Conservation (phyloP, 129 eudicot species). For the Ambrosia trifida region DNA sequence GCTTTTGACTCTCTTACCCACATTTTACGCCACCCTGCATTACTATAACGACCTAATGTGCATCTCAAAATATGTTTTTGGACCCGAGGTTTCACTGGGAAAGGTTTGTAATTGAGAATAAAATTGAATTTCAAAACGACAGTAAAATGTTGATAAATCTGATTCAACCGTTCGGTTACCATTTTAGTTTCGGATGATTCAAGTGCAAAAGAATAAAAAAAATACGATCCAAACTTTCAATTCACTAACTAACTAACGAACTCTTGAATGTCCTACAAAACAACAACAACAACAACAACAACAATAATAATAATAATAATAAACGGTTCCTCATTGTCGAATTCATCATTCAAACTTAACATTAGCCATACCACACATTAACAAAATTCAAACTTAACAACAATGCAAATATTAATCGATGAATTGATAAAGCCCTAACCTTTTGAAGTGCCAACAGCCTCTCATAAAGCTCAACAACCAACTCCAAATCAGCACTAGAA, state of each 20-base stretch:
- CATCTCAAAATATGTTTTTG: too few relatives aligned
- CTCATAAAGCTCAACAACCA: constrained; percentile 73
- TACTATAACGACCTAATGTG: too few relatives aligned
- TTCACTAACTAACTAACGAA: neutral
- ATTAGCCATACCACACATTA: neutral
- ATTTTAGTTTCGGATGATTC: neutral
- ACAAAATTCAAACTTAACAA: neutral
- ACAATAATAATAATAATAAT: too few relatives aligned
- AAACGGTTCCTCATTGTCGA: neutral
- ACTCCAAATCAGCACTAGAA: constrained; percentile 73
- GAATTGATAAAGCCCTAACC: constrained; percentile 57
- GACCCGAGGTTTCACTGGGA: too few relatives aligned
- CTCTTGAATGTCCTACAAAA: neutral
- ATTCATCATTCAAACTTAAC: neutral
- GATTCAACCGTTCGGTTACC: neutral
- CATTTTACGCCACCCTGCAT: too few relatives aligned
- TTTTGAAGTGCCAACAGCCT: constrained; percentile 64
- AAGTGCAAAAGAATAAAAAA: neutral
- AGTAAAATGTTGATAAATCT: neutral
- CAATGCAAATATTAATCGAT: constrained; percentile 3
- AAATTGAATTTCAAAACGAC: neutral
- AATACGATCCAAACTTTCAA: neutral
- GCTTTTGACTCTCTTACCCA: too few relatives aligned
- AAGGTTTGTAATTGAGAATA: too few relatives aligned
- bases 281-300: neutral